phyloP scores from a whole-genome alignment of 2,329 filamentous ascomycete species.

The Neofusicoccum cordaticola region DNA sequence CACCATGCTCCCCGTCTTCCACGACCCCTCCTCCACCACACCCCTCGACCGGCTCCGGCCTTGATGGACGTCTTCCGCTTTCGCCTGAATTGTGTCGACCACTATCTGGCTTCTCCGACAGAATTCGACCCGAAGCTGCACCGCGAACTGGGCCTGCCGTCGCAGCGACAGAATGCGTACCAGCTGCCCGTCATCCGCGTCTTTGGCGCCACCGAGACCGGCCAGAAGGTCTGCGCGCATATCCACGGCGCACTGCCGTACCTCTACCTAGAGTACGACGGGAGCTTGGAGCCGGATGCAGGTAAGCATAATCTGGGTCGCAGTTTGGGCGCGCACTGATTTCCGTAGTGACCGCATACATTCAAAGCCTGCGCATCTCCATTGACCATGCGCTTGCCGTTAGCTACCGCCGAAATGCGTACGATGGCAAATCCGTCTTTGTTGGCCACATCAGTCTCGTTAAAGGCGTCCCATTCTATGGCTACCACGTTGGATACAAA shows the following conservation, averaged over 20 bases:
- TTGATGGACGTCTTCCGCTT: constrained; percentile 78
- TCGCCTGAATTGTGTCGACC: constrained; percentile 91
- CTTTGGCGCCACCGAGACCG: constrained; percentile 90
- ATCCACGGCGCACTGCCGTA: constrained; percentile 96
- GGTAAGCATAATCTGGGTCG: constrained; percentile 50
- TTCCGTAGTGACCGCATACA: constrained; percentile 67
- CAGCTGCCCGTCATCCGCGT: constrained; percentile 83
- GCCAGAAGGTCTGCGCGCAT: constrained; percentile 94
- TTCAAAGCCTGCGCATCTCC: constrained; percentile 74
- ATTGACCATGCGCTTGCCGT: constrained; percentile 88
- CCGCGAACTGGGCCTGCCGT: constrained; percentile 56
- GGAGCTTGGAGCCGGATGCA: constrained; percentile 62
- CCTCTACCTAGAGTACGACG: constrained; percentile 83
- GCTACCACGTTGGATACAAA: constrained; percentile 87
- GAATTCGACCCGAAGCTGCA: constrained; percentile 77
- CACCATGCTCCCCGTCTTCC: background rate
- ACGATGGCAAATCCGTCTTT: constrained; percentile 67
- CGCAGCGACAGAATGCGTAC: constrained; percentile 61
- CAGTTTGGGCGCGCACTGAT: constrained; percentile 23
- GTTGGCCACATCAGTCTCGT: constrained; percentile 89
- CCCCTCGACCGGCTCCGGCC: constrained; percentile 7
- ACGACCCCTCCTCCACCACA: background rate
- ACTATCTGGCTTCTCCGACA: constrained; percentile 80
- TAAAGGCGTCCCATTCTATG: constrained; percentile 94
- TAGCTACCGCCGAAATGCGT: constrained; percentile 75